Percentiles rank a stretch among this genome's conserved stretches.
phyloP scores from a whole-genome alignment of 371 early-diverging fungal species.

The Haplosporangium sp. region DNA sequence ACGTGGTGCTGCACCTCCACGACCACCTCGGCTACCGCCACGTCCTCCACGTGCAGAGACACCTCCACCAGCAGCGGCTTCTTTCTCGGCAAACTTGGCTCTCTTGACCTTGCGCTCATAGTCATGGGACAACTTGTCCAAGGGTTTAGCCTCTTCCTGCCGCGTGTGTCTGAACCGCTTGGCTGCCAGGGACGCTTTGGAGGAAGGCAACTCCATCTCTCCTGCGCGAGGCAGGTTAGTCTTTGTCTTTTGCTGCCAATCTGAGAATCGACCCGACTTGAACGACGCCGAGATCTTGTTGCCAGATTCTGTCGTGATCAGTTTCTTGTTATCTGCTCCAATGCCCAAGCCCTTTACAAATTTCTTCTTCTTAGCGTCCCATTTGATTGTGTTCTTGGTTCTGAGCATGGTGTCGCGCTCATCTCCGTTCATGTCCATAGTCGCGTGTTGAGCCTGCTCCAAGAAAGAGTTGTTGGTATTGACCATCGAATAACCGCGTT shows the following conservation, averaged over 20 bases:
- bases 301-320: slow-evolving; percentile 93
- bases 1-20: slow-evolving; percentile 57
- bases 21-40: slow-evolving; percentile 60
- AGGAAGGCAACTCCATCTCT: slow-evolving; percentile 80
- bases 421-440: slow-evolving; percentile 87
- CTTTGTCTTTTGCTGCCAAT: slow-evolving; percentile 92
- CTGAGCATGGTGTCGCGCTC: slow-evolving; percentile 75
- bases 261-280: slow-evolving; percentile 85
- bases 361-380: slow-evolving; percentile 96
- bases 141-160: slow-evolving; percentile 66
- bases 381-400: slow-evolving; percentile 74
- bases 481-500: slow-evolving; percentile 90
- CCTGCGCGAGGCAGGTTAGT: slow-evolving; percentile 85
- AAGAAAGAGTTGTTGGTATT: slow-evolving; percentile 76
- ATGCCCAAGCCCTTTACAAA: slow-evolving; percentile 86
- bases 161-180: slow-evolving; percentile 75
- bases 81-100: slow-evolving; percentile 67
- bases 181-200: slow-evolving; percentile 53
- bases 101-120: slow-evolving; percentile 78
- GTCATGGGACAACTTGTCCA: slow-evolving; percentile 70
- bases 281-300: slow-evolving; percentile 89
- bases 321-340: slow-evolving; percentile 96
- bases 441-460: slow-evolving; percentile 83
- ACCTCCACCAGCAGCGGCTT: slow-evolving; percentile 46
- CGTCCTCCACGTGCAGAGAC: slow-evolving; percentile 36